A percentile compares a stretch with the other conserved stretches of the same genome.
phyloP scores from a whole-genome alignment of 805 yeast genomes.

The Saccharomycopsis vini region DNA sequence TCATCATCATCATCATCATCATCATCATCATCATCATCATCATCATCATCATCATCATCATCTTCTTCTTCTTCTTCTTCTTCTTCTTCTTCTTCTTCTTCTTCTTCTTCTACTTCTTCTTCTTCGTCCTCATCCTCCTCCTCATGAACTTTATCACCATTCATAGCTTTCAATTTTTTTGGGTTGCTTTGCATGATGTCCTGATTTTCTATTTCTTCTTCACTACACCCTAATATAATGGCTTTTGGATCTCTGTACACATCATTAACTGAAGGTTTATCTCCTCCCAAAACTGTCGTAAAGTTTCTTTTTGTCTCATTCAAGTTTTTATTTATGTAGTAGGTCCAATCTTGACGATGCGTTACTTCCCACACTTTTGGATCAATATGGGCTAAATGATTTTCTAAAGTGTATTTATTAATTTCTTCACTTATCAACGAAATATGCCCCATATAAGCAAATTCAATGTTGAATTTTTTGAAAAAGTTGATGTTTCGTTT shows the following conservation, averaged over 20 bases:
- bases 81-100: conserved; percentile 1
- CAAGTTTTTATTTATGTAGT: conserved; percentile 10
- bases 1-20: background rate
- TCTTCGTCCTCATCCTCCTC: background rate
- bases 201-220: conserved; percentile 15
- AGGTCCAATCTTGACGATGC: conserved; percentile 11
- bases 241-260: conserved; percentile 13
- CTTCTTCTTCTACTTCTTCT: background rate
- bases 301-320: conserved; percentile 13
- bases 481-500: conserved; percentile 8
- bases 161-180: conserved; percentile 6
- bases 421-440: conserved; percentile 18
- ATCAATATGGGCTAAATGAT: conserved; percentile 7
- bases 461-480: conserved; percentile 8
- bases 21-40: background rate
- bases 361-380: conserved; percentile 6
- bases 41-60: conserved; percentile 1
- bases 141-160: background rate
- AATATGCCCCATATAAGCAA: conserved; percentile 86
- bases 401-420: conserved; percentile 10
- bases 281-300: conserved; percentile 14
- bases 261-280: conserved; percentile 3
- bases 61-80: background rate
- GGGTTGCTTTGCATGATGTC: conserved; percentile 15
- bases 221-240: conserved; percentile 13